phyloP scores from a whole-genome alignment of 768 basidiomycete genomes.

The Termitomyces sp. region DNA sequence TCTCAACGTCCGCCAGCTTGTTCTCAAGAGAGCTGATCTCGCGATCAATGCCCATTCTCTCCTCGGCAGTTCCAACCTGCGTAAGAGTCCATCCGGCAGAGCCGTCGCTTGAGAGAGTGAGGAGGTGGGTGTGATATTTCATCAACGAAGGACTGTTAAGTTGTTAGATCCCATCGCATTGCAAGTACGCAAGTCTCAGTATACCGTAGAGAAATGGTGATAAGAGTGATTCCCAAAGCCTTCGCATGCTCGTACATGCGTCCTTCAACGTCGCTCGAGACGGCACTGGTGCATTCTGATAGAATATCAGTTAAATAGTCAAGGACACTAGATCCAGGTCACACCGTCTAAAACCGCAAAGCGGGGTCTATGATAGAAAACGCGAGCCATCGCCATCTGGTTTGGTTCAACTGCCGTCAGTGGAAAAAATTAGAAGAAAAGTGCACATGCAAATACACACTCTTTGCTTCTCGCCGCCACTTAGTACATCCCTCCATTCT shows the following conservation, averaged over 20 bases:
- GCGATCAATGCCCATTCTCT: constrained; percentile 66
- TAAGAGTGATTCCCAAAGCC: constrained; percentile 81
- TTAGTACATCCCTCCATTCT: constrained; percentile 95
- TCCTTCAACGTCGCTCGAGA: constrained; percentile 94
- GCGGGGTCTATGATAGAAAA: constrained; percentile 82
- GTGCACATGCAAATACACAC: constrained; percentile 28
- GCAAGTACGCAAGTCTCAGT: constrained; percentile 12
- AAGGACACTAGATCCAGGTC: constrained; percentile 17
- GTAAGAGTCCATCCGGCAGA: constrained; percentile 68
- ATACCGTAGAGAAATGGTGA: constrained; percentile 86
- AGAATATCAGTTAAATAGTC: not conserved
- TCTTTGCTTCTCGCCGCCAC: constrained; percentile 95
- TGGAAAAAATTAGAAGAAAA: not conserved
- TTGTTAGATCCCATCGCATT: not conserved
- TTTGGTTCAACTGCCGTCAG: not conserved
- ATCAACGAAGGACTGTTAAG: constrained; percentile 65
- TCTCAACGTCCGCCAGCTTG: constrained; percentile 63
- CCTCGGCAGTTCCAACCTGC: constrained; percentile 67
- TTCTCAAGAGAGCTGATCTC: constrained; percentile 67
- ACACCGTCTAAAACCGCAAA: constrained; percentile 84
- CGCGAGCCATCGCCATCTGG: constrained; percentile 88
- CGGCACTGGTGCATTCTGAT: constrained; percentile 89
- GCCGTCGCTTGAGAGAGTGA: constrained; percentile 72
- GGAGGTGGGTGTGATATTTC: constrained; percentile 85
- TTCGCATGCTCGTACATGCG: constrained; percentile 94